Conservation (phyloP, 345 rosid genomes). For the Eucalyptus tenuipes region DNA sequence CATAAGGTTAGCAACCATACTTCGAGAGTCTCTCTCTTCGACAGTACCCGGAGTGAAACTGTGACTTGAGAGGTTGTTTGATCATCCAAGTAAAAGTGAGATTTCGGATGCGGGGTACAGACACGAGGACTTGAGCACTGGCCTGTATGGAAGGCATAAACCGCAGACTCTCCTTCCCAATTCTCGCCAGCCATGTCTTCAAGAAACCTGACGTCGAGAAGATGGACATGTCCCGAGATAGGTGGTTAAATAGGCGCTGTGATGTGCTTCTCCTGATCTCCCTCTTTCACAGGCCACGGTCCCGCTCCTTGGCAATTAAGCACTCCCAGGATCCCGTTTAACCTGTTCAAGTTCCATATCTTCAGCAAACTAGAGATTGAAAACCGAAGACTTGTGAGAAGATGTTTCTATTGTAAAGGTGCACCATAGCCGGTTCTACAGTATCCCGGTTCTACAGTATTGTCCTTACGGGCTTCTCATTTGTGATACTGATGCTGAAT, state of each 20-base stretch:
- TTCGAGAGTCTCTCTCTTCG: constrained; percentile 13
- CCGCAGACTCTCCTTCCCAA: constrained; percentile 38
- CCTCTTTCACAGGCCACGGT: neutral
- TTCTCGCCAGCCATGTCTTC: neutral
- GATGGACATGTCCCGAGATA: neutral
- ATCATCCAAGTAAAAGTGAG: neutral
- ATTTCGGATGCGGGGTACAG: neutral
- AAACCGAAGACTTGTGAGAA: neutral
- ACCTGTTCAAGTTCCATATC: constrained; percentile 24
- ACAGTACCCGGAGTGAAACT: constrained; percentile 13
- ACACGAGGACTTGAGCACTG: neutral
- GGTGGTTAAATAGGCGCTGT: neutral
- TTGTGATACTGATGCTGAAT: neutral
- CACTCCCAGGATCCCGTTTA: neutral
- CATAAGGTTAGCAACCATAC: constrained; percentile 16
- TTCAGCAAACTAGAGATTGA: constrained; percentile 26
- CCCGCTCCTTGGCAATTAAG: constrained; percentile 7
- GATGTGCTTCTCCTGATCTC: neutral
- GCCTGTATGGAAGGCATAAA: constrained; percentile 35
- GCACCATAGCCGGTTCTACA: neutral
- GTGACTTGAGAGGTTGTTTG: neutral
- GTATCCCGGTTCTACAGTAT: neutral
- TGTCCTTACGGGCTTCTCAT: neutral
- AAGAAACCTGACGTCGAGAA: neutral
- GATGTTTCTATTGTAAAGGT: neutral